These are phyloP conservation scores for Xylogone sp. DNA, from an alignment of 2,329 filamentous ascomycete genomes.

Conservation along the genomic window DNA sequence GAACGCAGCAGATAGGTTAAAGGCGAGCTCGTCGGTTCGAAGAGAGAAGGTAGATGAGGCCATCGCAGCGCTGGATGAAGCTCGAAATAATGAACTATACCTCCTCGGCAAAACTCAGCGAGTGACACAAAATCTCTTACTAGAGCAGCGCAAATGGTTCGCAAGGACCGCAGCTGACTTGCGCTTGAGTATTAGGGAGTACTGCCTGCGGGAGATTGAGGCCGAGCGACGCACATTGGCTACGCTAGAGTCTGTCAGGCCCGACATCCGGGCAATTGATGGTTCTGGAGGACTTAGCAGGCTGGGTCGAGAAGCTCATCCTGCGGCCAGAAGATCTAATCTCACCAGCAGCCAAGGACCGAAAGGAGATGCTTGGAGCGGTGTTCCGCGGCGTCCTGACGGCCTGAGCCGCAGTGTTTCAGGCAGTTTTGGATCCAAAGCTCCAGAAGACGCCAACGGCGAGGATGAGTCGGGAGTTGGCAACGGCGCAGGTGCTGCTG, in stretches of 20 bases:
- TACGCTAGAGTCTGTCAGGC: slow-evolving; percentile 87
- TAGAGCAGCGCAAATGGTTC: slow-evolving; percentile 91
- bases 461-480: slow-evolving; percentile 39
- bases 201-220: slow-evolving; percentile 91
- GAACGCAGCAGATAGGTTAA: slow-evolving; percentile 82
- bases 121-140: slow-evolving; percentile 83
- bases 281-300: slow-evolving; percentile 84
- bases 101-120: slow-evolving; percentile 81
- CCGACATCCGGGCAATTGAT: slow-evolving; percentile 91
- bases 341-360: slow-evolving; percentile 88
- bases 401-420: slow-evolving; percentile 75
- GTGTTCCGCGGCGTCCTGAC: slow-evolving; percentile 74
- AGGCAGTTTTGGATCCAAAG: slow-evolving; percentile 59
- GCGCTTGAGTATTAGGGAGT: slow-evolving; percentile 80
- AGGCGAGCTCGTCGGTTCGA: slow-evolving; percentile 79
- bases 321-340: slow-evolving; percentile 65
- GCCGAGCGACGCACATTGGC: slow-evolving; percentile 88
- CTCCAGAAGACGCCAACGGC: slow-evolving; percentile 60
- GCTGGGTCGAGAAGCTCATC: slow-evolving; percentile 84
- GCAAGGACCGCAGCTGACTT: slow-evolving; percentile 80
- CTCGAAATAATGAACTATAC: slow-evolving; percentile 74
- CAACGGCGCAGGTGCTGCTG: slow-evolving; percentile 29
- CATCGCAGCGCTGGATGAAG: slow-evolving; percentile 86
- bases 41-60: slow-evolving; percentile 97
- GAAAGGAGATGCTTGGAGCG: slow-evolving; percentile 98